These are phyloP conservation scores for Steccherinum ochraceum DNA, from an alignment of 768 basidiomycete genomes.

Conservation along the genomic window DNA sequence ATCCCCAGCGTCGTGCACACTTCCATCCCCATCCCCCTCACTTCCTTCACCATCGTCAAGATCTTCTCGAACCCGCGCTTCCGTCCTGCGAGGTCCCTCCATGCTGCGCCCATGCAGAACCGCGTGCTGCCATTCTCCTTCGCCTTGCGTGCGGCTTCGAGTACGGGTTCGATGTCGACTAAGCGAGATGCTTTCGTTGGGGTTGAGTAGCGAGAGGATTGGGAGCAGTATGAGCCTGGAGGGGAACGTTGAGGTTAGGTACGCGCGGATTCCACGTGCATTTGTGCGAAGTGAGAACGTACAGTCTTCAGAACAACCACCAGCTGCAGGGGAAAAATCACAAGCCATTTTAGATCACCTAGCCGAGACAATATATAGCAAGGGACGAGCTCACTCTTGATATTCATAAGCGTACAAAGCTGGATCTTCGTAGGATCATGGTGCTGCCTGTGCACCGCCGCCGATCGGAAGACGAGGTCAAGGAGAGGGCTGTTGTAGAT, in stretches of 20 bases:
- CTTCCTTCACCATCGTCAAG: conserved; percentile 83
- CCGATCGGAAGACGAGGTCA: conserved; percentile 84
- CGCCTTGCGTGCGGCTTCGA: conserved; percentile 88
- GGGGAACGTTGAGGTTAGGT: conserved; percentile 8
- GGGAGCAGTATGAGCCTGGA: conserved; percentile 93
- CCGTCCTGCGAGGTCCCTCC: conserved; percentile 89
- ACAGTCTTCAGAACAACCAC: conserved; percentile 97
- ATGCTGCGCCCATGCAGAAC: conserved; percentile 99
- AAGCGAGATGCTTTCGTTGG: conserved; percentile 84
- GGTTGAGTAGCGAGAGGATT: conserved; percentile 90
- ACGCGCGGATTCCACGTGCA: conserved; percentile 4
- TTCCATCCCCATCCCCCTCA: conserved; percentile 97
- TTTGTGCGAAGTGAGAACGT: conserved; percentile 22
- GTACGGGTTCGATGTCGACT: conserved; percentile 84
- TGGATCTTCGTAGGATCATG: conserved; percentile 91
- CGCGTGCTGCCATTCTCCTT: conserved; percentile 96
- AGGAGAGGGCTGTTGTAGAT: conserved; percentile 85
- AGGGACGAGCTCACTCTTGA: conserved; percentile 74
- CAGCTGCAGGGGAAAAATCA: conserved; percentile 46
- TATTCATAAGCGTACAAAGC: conserved; percentile 96
- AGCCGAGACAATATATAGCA: neutral
- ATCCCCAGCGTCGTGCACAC: conserved; percentile 99
- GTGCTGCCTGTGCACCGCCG: conserved; percentile 75
- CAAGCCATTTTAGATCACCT: conserved; percentile 10
- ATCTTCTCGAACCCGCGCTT: conserved; percentile 94